Conservation (phyloP, 2,329 filamentous ascomycete genomes). For the Pyricularia sp. region DNA sequence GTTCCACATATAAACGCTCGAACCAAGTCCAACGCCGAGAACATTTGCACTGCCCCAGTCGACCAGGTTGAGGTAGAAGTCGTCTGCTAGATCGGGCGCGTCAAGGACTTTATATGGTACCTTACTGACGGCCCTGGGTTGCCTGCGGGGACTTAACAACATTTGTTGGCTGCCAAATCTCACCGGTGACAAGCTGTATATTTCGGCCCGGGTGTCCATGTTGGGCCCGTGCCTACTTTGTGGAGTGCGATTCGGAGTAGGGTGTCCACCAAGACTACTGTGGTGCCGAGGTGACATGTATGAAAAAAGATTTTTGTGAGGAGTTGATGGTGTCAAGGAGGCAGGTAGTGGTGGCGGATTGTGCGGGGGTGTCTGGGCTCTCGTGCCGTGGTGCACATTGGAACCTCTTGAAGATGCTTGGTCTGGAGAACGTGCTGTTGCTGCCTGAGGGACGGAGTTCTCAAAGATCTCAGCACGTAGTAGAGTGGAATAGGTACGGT, state of each 20-base stretch:
- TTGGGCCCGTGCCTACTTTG: slow-evolving; percentile 83
- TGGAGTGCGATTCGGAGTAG: slow-evolving; percentile 81
- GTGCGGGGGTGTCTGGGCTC: slow-evolving; percentile 73
- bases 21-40: slow-evolving; percentile 83
- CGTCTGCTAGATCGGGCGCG: slow-evolving; percentile 89
- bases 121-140: slow-evolving; percentile 84
- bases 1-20: slow-evolving; percentile 98
- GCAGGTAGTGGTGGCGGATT: slow-evolving; percentile 58
- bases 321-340: slow-evolving; percentile 82
- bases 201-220: slow-evolving; percentile 79
- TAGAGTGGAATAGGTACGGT: slow-evolving; percentile 81
- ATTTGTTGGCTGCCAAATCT: slow-evolving; percentile 89
- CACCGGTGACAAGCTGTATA: slow-evolving; percentile 93
- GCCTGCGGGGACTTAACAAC: slow-evolving; percentile 80
- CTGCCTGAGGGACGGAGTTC: slow-evolving; percentile 72
- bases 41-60: slow-evolving; percentile 97
- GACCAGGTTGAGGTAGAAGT: slow-evolving; percentile 95
- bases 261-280: slow-evolving; percentile 65
- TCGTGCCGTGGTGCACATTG: slow-evolving; percentile 53
- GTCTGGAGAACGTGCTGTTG: slow-evolving; percentile 55
- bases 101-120: slow-evolving; percentile 97
- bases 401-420: slow-evolving; percentile 43
- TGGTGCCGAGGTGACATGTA: slow-evolving; percentile 73
- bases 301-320: slow-evolving; percentile 93
- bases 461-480: slow-evolving; percentile 91